Percentiles rank a stretch among this genome's conserved stretches.
Evolutionary conservation across 2,329 filamentous ascomycete species (phyloP).

Genomic region (Trichoderma koningiopsis): DNA sequence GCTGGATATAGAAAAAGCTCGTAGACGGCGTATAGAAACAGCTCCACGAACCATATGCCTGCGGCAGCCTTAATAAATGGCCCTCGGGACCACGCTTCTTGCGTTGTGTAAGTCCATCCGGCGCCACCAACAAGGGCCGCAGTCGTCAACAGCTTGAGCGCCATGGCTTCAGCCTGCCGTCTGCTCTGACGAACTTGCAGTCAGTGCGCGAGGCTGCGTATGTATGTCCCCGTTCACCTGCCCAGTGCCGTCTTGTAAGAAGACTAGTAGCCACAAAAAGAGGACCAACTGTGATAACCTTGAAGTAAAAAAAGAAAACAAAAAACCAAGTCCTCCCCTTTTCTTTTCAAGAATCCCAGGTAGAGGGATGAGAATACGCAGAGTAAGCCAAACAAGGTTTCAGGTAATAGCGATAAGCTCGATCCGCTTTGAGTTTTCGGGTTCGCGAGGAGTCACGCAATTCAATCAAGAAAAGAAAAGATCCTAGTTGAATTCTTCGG

Average conservation of each 20-base stretch:
- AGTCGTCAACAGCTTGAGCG: conserved; percentile 32
- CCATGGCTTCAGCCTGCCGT: background rate
- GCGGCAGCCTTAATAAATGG: conserved; percentile 41
- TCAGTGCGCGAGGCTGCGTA: background rate
- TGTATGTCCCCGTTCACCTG: background rate
- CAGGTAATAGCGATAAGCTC: background rate
- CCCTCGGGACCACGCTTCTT: conserved; percentile 35
- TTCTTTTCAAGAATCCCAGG: background rate
- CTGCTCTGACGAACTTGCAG: background rate
- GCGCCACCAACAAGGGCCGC: conserved; percentile 33
- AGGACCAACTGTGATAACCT: background rate
- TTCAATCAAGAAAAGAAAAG: background rate
- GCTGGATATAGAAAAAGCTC: conserved; percentile 51
- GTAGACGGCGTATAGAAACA: conserved; percentile 45
- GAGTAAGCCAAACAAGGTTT: background rate
- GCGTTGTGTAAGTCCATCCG: conserved; percentile 28
- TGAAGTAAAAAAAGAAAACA: background rate
- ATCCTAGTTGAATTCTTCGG: background rate
- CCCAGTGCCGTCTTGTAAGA: background rate
- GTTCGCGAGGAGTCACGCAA: background rate
- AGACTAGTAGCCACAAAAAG: background rate
- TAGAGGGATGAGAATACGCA: background rate
- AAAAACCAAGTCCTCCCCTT: background rate
- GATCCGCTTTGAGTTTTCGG: no score
- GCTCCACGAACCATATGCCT: conserved; percentile 41